Evolutionary conservation across 2,329 filamentous ascomycete genomes (phyloP), one percentile per base, ranked within the genome.

Genomic region (Aspergillus sp.): DNA sequence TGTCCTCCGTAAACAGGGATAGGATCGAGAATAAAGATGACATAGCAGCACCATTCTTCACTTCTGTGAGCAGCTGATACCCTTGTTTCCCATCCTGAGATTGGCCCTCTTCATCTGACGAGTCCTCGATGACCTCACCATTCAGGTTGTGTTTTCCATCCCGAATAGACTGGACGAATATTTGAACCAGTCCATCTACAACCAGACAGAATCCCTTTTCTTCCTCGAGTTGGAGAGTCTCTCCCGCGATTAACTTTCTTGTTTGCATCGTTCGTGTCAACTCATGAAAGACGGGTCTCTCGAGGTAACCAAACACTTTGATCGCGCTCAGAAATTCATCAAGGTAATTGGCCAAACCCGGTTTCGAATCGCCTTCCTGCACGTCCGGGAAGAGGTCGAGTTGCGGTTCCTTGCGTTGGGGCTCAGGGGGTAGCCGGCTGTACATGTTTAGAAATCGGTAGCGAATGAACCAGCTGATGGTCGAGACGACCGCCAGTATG

Each of bases 381-480:
- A 90, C 88, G 68, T 98, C 93, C 4, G 95, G 93, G 70, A 98
- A 98, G 12, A 99, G 82, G 68, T 98, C 96, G 71, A 99, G 86
- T 66, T 96, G 90, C 0, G 95, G 92, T 76, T 98, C 93, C 76
- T 98, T 96, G 64, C 95, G 87, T 73, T 96, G 93, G 2, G 95
- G 93, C 73, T 99, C 93, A 2, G 92, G 92, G 0, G 96, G 93
- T 15, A 99, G 82, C 62, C 93, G 88, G 54, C 93, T 89, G 78
- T 99, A 99, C 88, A 97, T 96, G 75, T 96, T 98, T 71, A 99
- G 83, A 74, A 96, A 96, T 60, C 95, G 89, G 75, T 99, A 99
- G 55, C 96, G 85, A 57, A 99, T 89, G 60, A 98, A 88, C 91
- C 95, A 99, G 73, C 89, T 96, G 63, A 91, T 82, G 2, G 88